Conservation (phyloP, 257 asterid genomes). For the Przewalskia tangutica region DNA sequence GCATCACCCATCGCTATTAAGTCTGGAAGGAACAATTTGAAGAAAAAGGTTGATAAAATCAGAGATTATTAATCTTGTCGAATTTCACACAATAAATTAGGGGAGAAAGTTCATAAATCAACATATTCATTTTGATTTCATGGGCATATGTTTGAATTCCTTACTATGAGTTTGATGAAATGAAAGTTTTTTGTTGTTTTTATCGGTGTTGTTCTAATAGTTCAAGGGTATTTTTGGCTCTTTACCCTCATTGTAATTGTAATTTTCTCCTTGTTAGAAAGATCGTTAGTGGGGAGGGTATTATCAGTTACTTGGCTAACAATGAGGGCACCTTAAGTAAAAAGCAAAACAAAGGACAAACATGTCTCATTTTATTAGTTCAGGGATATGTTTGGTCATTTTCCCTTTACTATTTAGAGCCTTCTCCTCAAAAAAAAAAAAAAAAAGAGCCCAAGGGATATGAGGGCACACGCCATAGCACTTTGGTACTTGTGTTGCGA, state of each 20-base stretch:
- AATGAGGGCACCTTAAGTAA: background rate
- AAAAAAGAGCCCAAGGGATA: background rate
- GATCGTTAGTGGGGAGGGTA: background rate
- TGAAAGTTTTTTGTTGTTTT: too few relatives aligned
- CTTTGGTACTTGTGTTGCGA: background rate
- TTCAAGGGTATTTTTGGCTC: background rate
- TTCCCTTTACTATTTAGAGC: background rate
- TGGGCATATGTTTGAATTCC: too few relatives aligned
- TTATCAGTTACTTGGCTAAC: background rate
- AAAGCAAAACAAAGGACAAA: background rate
- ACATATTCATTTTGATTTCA: too few relatives aligned
- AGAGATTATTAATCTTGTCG: background rate
- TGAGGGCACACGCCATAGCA: background rate
- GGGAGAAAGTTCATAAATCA: background rate
- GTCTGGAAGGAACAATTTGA: background rate
- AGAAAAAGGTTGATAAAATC: background rate
- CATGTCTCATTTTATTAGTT: background rate
- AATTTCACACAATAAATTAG: background rate
- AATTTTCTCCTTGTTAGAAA: too few relatives aligned
- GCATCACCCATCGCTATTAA: background rate
- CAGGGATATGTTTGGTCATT: background rate
- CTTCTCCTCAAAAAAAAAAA: background rate
- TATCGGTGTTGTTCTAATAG: too few relatives aligned
- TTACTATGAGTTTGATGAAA: too few relatives aligned
- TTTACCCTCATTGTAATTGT: background rate